Conservation (phyloP, 257 asterid species). For the Solanum piurae region DNA sequence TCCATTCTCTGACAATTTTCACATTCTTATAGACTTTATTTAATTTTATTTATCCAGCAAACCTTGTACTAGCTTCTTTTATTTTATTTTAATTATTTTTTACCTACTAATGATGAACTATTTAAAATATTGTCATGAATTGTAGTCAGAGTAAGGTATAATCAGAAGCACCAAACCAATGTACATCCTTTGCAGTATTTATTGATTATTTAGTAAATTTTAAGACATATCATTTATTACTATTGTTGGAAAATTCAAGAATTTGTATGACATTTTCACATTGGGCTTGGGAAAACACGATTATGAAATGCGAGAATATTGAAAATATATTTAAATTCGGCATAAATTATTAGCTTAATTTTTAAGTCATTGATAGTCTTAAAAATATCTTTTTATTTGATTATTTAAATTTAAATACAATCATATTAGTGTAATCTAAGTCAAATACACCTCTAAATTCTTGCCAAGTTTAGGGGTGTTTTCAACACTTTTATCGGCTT, state of each 20-base stretch:
- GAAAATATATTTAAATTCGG: no score
- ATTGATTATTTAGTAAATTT: background rate
- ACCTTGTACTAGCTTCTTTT: background rate
- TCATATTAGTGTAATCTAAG: no score
- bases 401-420: no score
- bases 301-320: no score
- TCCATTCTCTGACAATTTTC: slow-evolving; percentile 10
- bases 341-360: no score
- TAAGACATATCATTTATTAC: background rate
- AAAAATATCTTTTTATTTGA: no score
- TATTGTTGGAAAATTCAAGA: background rate
- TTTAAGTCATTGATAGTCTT: no score
- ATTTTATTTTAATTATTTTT: background rate
- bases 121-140: background rate
- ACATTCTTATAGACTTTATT: background rate
- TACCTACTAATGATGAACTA: background rate
- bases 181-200: background rate
- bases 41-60: background rate
- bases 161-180: background rate
- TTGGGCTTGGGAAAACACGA: background rate
- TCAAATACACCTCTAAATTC: no score
- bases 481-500: no score
- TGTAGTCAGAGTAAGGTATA: background rate
- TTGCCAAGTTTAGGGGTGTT: no score
- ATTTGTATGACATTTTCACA: background rate